Percentiles rank a stretch among this genome's conserved stretches.
Conservation (phyloP, 2,329 filamentous ascomycete species). For the Fusarium foetens region DNA sequence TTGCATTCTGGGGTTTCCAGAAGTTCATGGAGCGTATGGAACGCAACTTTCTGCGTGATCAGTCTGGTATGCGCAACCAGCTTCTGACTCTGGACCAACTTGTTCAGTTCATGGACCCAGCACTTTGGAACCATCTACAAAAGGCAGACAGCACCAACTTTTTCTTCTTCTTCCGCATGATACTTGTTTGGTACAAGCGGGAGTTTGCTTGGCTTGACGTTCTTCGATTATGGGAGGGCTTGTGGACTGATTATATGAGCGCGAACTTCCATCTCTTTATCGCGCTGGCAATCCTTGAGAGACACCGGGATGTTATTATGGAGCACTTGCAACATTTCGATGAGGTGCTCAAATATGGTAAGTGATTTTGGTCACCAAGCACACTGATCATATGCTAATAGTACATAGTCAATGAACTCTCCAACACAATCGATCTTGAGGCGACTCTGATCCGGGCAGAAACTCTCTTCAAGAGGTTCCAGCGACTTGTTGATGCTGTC, state of each 20-base stretch:
- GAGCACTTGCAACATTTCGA: conserved; percentile 93
- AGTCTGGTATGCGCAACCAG: conserved; percentile 95
- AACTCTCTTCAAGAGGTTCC: conserved; percentile 86
- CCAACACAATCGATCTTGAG: conserved; percentile 89
- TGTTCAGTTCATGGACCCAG: conserved; percentile 95
- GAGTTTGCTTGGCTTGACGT: conserved; percentile 93
- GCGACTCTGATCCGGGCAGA: conserved; percentile 89
- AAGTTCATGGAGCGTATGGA: conserved; percentile 99
- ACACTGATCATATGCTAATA: conserved; percentile 26
- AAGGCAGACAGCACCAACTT: conserved; percentile 96
- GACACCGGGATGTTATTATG: conserved; percentile 97
- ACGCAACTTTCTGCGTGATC: conserved; percentile 93
- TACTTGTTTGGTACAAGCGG: conserved; percentile 98
- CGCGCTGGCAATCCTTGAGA: conserved; percentile 92
- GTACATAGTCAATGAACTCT: conserved; percentile 86
- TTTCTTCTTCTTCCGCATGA: conserved; percentile 99
- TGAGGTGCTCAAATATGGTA: conserved; percentile 95
- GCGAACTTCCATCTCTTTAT: conserved; percentile 95
- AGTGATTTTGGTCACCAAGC: conserved; percentile 45
- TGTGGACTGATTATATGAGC: conserved; percentile 93
- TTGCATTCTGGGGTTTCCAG: conserved; percentile 97
- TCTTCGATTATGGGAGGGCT: conserved; percentile 85
- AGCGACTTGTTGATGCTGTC: conserved; percentile 87
- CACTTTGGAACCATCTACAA: conserved; percentile 90
- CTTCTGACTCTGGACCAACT: conserved; percentile 92